Evolutionary conservation across 2,329 filamentous ascomycete species (phyloP).

Genomic region (Xylaria sp.): DNA sequence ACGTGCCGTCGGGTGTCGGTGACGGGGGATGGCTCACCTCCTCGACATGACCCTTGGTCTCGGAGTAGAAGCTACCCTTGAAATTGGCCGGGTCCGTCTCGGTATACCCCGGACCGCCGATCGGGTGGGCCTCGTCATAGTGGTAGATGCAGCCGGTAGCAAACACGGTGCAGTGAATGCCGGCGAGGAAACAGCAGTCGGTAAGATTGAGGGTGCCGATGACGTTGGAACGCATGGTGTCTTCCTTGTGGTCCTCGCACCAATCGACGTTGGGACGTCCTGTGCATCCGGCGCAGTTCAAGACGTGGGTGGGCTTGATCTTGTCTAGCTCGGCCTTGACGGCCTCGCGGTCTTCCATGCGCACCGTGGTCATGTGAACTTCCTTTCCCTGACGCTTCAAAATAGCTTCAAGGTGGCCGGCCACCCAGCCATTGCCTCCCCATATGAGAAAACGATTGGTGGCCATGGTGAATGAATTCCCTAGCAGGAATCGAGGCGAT

Average conservation of each 20-base stretch:
- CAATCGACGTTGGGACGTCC: conserved; percentile 76
- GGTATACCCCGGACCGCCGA: conserved; percentile 67
- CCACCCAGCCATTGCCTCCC: conserved; percentile 72
- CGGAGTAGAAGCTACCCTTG: conserved; percentile 73
- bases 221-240: conserved; percentile 74
- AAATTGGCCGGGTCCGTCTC: conserved; percentile 74
- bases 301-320: conserved; percentile 71
- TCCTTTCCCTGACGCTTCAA: conserved; percentile 69
- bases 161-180: conserved; percentile 72
- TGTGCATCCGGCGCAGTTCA: conserved; percentile 73
- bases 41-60: conserved; percentile 73
- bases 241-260: conserved; percentile 76
- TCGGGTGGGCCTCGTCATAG: conserved; percentile 69
- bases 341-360: conserved; percentile 71
- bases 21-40: conserved; percentile 56
- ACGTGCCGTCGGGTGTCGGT: neutral
- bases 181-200: conserved; percentile 67
- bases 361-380: conserved; percentile 68
- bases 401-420: conserved; percentile 67
- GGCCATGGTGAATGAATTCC: conserved; percentile 44
- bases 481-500: conserved; percentile 14
- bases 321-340: conserved; percentile 66
- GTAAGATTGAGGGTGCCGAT: conserved; percentile 72
- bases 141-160: conserved; percentile 75
- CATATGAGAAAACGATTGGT: conserved; percentile 67